Conservation (phyloP, 345 rosid genomes). For the Sonneratia caseolaris region DNA sequence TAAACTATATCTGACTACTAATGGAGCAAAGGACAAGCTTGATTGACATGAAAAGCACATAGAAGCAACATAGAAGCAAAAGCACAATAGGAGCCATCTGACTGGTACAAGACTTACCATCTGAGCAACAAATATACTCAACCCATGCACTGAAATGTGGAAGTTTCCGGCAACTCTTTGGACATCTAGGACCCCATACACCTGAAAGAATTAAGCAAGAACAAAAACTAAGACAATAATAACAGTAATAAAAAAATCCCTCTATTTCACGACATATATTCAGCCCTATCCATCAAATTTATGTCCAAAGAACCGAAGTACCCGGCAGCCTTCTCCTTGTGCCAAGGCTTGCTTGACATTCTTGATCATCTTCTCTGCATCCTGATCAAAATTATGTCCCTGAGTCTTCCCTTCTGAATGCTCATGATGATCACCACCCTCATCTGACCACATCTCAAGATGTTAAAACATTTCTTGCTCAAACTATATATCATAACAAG, state of each 20-base stretch:
- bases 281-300: not conserved
- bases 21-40: not conserved
- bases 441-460: constrained; percentile 29
- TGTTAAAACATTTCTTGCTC: not conserved
- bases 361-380: constrained; percentile 75
- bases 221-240: not conserved
- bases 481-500: not conserved
- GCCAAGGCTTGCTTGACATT: constrained; percentile 84
- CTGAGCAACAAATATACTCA: constrained; percentile 92
- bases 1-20: not conserved
- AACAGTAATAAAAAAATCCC: not conserved
- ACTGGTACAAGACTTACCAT: constrained; percentile 37
- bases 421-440: constrained; percentile 55
- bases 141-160: constrained; percentile 93
- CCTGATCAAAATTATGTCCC: constrained; percentile 60
- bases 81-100: not conserved
- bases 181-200: constrained; percentile 85
- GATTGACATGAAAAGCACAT: not conserved
- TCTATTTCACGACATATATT: not conserved
- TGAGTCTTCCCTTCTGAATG: constrained; percentile 37
- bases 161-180: constrained; percentile 99
- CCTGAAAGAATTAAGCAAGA: constrained; percentile 33
- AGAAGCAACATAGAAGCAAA: not conserved
- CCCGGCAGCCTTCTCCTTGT: constrained; percentile 94
- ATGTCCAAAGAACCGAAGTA: constrained; percentile 18